A percentile compares a stretch with the other conserved stretches of the same genome.
These are phyloP conservation scores for Globisporangium solare DNA, from an alignment of 352 stramenopile species.

Conservation along the genomic window DNA sequence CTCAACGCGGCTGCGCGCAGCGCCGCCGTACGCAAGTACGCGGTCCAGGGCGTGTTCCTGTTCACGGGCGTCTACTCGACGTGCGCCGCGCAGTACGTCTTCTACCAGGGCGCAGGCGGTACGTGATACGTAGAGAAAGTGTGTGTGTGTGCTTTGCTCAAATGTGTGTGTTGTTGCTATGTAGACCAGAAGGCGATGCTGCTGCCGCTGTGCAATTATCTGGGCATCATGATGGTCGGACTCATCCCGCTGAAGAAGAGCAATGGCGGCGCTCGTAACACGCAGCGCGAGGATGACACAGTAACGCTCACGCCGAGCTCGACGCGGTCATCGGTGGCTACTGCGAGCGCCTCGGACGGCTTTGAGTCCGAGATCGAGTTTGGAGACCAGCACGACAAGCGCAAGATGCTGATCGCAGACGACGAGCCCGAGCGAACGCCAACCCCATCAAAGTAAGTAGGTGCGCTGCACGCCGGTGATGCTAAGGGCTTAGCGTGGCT, in stretches of 20 bases:
- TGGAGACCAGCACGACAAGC: constrained; percentile 4
- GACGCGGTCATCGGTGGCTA: background rate
- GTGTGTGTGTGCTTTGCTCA: background rate
- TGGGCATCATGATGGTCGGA: constrained; percentile 83
- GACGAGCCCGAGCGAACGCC: constrained; percentile 3
- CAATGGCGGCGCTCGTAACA: background rate
- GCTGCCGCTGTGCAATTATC: constrained; percentile 83
- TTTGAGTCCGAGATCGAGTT: constrained; percentile 6
- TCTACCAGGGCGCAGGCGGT: constrained; percentile 66
- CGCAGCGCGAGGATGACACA: background rate
- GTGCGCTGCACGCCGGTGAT: too few relatives aligned
- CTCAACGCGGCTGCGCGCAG: background rate
- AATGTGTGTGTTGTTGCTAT: background rate
- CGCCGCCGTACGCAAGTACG: constrained; percentile 6
- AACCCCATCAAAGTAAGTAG: constrained; percentile 5
- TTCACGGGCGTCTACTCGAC: constrained; percentile 82
- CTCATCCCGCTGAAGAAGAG: constrained; percentile 36
- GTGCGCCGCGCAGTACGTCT: constrained; percentile 79
- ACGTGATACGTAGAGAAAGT: background rate
- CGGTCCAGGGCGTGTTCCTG: constrained; percentile 66
- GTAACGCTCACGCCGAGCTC: background rate
- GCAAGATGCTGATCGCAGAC: background rate
- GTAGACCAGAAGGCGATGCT: constrained; percentile 81
- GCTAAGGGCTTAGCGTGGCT: too few relatives aligned
- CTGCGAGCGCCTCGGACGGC: constrained; percentile 1